Evolutionary conservation across 768 basidiomycete genomes (phyloP), one percentile per base, ranked within the genome.

Genomic region (Boletellus ananiceps): DNA sequence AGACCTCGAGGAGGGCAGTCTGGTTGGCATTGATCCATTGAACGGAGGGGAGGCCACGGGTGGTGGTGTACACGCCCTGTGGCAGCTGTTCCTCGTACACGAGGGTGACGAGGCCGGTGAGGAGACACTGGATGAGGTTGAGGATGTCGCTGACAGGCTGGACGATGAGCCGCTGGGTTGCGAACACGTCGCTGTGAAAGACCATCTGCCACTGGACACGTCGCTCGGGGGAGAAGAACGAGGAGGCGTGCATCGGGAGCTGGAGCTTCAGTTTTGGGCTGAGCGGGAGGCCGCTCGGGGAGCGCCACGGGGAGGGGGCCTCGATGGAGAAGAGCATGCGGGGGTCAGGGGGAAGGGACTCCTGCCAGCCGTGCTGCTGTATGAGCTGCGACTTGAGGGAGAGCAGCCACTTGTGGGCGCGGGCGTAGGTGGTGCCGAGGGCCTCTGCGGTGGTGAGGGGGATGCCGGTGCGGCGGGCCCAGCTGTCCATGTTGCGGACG

Each of bases 161-260:
- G 47, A 81, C 79, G 56, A 82, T 78, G 65, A 83, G 82, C 31
- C 84, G 75, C 48, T 84, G 77, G 25, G 80, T 82, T 59, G 83
- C 83, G 68, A 86, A 86, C 44, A 82, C 80, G 67, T 85, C 84
- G 60, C 79, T 81, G 64, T 85, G 88, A 63, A 92, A 92, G 59
- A 89, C 86, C 88, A 90, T 89, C 65, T 90, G 81, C 88, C 89
- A 92, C 64, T 90, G 88, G 40, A 90, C 79, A 51, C 86, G 81
- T 57, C 88, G 74, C 64, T 91, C 86, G 11, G 87, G 87, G 42
- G 84, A 86, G 71, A 91, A 92, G 69, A 92, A 91, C 21, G 88
- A 88, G 35, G 83, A 84, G 34, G 88, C 88, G 55, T 90, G 82
- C 50, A 82, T 74, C 8, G 88, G 88, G 32, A 91, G 77, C 61